Evolutionary conservation across 805 yeast species (phyloP).

Genomic region (Barnettozyma populi): DNA sequence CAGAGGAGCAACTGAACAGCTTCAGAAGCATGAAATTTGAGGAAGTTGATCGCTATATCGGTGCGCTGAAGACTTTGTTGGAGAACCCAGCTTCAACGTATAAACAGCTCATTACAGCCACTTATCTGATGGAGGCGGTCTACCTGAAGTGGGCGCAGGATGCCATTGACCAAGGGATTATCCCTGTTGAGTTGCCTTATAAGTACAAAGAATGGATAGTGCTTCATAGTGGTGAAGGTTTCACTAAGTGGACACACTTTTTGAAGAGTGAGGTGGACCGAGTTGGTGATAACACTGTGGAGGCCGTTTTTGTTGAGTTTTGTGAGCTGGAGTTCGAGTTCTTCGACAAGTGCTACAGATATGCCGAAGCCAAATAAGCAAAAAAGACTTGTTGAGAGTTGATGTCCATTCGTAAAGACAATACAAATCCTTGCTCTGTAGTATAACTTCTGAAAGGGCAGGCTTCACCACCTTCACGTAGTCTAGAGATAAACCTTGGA

Average conservation of each 20-base stretch:
- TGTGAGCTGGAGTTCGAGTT: slow-evolving; percentile 39
- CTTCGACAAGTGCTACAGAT: slow-evolving; percentile 41
- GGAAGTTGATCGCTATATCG: slow-evolving; percentile 34
- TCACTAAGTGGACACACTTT: slow-evolving; percentile 44
- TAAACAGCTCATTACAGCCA: slow-evolving; percentile 37
- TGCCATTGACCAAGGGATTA: slow-evolving; percentile 26
- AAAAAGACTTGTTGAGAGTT: background rate
- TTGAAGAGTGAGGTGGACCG: slow-evolving; percentile 38
- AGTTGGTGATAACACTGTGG: slow-evolving; percentile 27
- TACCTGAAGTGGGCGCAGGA: slow-evolving; percentile 49
- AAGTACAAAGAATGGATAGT: slow-evolving; percentile 47
- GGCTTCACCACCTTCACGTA: no score
- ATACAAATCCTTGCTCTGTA: no score
- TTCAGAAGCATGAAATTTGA: slow-evolving; percentile 22
- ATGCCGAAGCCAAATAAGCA: background rate
- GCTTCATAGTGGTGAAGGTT: slow-evolving; percentile 45
- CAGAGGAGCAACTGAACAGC: slow-evolving; percentile 13
- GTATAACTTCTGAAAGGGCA: no score
- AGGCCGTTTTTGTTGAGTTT: slow-evolving; percentile 30
- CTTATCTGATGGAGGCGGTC: slow-evolving; percentile 44
- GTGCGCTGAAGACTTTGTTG: slow-evolving; percentile 29
- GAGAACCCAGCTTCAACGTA: slow-evolving; percentile 28
- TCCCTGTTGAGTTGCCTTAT: slow-evolving; percentile 32
- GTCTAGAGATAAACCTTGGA: no score
- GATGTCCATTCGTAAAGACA: no score